These are phyloP conservation scores for Ustilago trichophora DNA, from an alignment of 1,284 basidiomycete species.

Conservation along the genomic window DNA sequence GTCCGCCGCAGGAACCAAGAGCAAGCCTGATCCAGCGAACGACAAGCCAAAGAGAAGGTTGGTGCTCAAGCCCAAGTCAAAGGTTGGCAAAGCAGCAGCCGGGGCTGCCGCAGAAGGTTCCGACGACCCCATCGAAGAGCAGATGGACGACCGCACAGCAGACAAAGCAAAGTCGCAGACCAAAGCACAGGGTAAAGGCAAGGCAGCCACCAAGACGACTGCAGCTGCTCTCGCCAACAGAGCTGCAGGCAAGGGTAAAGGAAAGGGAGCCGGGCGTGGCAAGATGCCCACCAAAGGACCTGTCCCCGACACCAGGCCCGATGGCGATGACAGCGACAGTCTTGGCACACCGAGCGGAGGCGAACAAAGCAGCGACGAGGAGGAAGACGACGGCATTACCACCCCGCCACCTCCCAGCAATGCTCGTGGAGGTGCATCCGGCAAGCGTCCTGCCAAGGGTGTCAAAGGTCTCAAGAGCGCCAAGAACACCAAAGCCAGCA, in stretches of 20 bases:
- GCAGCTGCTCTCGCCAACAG: constrained; percentile 33
- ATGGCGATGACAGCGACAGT: constrained; percentile 40
- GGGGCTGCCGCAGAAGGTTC: constrained; percentile 4
- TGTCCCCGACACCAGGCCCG: constrained; percentile 18
- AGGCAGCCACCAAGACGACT: constrained; percentile 25
- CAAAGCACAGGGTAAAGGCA: constrained; percentile 18
- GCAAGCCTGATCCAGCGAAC: constrained; percentile 14
- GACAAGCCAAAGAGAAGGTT: constrained; percentile 38
- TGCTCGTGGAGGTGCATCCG: constrained; percentile 3
- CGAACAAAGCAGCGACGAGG: constrained; percentile 24
- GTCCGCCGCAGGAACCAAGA: constrained; percentile 14
- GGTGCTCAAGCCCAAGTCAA: constrained; percentile 43
- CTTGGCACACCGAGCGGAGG: constrained; percentile 39
- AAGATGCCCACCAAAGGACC: constrained; percentile 44
- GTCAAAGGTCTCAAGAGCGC: constrained; percentile 45
- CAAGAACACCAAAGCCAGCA: constrained; percentile 30
- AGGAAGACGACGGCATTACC: constrained; percentile 26
- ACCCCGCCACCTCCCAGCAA: constrained; percentile 18
- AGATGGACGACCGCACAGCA: background rate
- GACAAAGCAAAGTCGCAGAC: background rate
- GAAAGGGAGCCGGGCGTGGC: constrained; percentile 34
- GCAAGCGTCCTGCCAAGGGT: constrained; percentile 69
- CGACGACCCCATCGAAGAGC: constrained; percentile 12
- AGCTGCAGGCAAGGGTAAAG: constrained; percentile 36
- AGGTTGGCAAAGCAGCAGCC: constrained; percentile 20